Conservation (phyloP, 495 filamentous ascomycete genomes). For the Neurospora sp. region DNA sequence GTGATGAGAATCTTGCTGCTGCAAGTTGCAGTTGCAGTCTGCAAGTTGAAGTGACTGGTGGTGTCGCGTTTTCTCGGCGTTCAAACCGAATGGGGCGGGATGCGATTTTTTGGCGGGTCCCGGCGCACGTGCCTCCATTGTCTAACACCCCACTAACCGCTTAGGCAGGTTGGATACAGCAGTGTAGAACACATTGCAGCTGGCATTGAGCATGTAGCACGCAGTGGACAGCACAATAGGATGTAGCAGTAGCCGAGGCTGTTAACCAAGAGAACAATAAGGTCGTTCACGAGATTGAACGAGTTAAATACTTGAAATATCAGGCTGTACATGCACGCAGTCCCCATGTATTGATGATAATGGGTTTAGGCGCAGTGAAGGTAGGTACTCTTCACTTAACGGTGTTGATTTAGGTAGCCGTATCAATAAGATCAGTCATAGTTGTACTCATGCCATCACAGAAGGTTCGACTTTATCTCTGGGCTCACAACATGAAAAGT, state of each 20-base stretch:
- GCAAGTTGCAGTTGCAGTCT: background rate
- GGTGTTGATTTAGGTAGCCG: background rate
- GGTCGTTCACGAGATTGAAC: background rate
- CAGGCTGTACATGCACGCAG: background rate
- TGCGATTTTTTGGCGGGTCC: background rate
- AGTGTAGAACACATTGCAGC: background rate
- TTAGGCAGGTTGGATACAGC: background rate
- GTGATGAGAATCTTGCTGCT: background rate
- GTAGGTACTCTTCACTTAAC: background rate
- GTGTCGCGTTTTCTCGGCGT: background rate
- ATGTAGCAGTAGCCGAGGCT: background rate
- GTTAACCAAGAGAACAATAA: background rate
- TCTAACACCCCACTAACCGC: background rate
- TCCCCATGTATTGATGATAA: background rate
- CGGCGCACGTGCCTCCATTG: background rate
- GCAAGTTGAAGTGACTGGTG: background rate
- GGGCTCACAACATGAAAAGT: background rate
- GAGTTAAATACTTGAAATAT: background rate
- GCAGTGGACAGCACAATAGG: background rate
- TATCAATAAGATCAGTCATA: background rate
- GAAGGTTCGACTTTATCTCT: background rate
- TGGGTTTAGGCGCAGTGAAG: background rate
- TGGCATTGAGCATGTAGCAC: background rate
- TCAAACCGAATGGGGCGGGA: background rate
- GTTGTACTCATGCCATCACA: background rate